Evolutionary conservation across 179 eudicot genomes (phyloP).

Genomic region (Spinacia oleracea): DNA sequence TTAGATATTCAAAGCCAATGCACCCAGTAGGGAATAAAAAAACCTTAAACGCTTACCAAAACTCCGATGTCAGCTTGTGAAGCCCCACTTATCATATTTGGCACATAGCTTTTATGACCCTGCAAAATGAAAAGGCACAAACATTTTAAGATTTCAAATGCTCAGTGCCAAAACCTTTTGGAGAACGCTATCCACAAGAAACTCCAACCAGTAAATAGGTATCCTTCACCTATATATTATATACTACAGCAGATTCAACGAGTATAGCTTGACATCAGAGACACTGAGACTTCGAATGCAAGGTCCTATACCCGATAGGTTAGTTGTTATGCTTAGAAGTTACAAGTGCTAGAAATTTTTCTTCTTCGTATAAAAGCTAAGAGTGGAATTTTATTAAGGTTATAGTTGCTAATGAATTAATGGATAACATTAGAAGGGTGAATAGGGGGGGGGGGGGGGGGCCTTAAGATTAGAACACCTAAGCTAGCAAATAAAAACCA

Average conservation of each 20-base stretch:
- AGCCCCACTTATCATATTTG: conserved; percentile 98
- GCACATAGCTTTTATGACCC: conserved; percentile 99
- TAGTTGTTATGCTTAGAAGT: neutral
- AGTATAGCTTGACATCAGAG: neutral
- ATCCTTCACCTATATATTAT: neutral
- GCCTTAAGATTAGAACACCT: neutral
- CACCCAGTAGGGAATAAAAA: neutral
- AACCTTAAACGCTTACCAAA: conserved; percentile 46
- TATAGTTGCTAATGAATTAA: neutral
- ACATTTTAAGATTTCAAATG: too few species aligned
- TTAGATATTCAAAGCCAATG: neutral
- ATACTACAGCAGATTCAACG: too few species aligned
- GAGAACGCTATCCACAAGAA: neutral
- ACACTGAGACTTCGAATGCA: neutral
- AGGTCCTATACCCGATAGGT: neutral
- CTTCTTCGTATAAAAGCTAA: neutral
- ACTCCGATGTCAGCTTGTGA: conserved; percentile 98
- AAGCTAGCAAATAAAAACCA: neutral
- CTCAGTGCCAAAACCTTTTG: too few species aligned
- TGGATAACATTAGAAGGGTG: neutral
- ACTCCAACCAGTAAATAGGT: neutral
- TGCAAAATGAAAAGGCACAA: conserved; percentile 27
- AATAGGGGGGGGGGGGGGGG: too few species aligned
- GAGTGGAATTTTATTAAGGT: neutral
- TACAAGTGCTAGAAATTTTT: neutral